A percentile compares a stretch with the other conserved stretches of the same genome.
Evolutionary conservation across 1,139 yeast genomes (phyloP).

Genomic region (Magnusiomyces paraingens): DNA sequence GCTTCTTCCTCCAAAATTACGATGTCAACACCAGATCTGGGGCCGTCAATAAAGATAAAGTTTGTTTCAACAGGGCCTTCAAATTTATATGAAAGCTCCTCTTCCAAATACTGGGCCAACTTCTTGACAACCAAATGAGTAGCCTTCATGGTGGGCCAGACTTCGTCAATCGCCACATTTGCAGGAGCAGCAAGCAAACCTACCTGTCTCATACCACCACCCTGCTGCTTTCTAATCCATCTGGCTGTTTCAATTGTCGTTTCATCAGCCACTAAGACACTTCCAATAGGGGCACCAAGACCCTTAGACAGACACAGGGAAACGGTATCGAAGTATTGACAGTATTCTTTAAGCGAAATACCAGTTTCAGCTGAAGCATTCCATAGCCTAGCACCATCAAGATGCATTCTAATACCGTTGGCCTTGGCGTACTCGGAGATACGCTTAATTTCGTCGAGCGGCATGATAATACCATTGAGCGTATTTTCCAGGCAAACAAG

Average conservation of each 20-base stretch:
- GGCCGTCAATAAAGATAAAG: constrained; percentile 72
- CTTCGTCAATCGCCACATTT: constrained; percentile 65
- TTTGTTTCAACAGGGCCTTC: constrained; percentile 80
- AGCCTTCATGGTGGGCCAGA: constrained; percentile 50
- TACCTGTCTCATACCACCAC: constrained; percentile 91
- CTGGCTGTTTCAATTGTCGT: constrained; percentile 63
- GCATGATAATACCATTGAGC: constrained; percentile 73
- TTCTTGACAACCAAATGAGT: constrained; percentile 68
- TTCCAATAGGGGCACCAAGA: constrained; percentile 92
- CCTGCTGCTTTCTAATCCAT: constrained; percentile 88
- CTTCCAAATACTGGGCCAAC: constrained; percentile 53
- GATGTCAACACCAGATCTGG: constrained; percentile 53
- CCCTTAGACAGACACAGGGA: constrained; percentile 88
- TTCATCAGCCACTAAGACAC: constrained; percentile 67
- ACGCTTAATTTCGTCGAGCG: constrained; percentile 68
- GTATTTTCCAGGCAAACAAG: constrained; percentile 85
- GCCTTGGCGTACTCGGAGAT: constrained; percentile 67
- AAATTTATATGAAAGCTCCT: constrained; percentile 45
- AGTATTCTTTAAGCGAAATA: constrained; percentile 61
- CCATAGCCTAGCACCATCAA: constrained; percentile 96
- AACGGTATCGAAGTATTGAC: constrained; percentile 77
- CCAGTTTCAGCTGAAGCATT: constrained; percentile 78
- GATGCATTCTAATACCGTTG: constrained; percentile 61
- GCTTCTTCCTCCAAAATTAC: constrained; percentile 51
- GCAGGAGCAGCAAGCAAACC: constrained; percentile 87